Base-by-base conservation (phyloP, 1,284 basidiomycete genomes). In the Leccinum solheimii region DNA sequence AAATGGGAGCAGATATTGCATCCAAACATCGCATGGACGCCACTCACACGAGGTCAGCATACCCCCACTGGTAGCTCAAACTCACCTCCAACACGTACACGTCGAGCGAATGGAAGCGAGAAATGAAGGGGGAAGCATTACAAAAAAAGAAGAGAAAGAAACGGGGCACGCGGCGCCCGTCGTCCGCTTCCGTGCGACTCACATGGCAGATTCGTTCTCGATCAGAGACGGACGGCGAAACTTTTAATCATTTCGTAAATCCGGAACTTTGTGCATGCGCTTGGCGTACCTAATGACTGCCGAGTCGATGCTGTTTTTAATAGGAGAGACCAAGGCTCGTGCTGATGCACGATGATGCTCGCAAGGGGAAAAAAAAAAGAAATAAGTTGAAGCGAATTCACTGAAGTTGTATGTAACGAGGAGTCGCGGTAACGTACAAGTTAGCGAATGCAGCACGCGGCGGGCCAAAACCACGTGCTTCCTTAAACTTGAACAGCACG, bases 391-490 rank as follows among this genome's bases (percentile, higher is more conserved):
- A 59, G 52, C 50, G 50, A 56, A 27, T 38, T 45, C 43, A 48
- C 23, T 26, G 48, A 36, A 30, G 10, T 32, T 49, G 45, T 49
- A 49, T 30, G 30, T 30, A 30, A 30, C 30, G 30, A 49, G 21
- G 45, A 48, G 43, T 48, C 43, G 43, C 43, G 11, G 45, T 49
- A 49, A 49, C 45, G 45, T 49, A 49, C 45, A 49, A 49, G 7
- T 49, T 49, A 23, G 45, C 45, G 45, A 21, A 23, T 48, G 45
- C 45, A 48, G 45, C 45, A 48, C 21, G 21, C 23, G 45, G 45
- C 23, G 45, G 45, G 21, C 21, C 48, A 50, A 27, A 36, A 59
- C 69, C 74, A 73, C 71, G 72, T 75, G 71, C 61, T 66, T 62
- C 56, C 26, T 57, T 52, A 60, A 49, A 30, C 30, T 30, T 30